Base-by-base conservation (phyloP, 169 alveolate species). In the Cryptosporidium canis region DNA sequence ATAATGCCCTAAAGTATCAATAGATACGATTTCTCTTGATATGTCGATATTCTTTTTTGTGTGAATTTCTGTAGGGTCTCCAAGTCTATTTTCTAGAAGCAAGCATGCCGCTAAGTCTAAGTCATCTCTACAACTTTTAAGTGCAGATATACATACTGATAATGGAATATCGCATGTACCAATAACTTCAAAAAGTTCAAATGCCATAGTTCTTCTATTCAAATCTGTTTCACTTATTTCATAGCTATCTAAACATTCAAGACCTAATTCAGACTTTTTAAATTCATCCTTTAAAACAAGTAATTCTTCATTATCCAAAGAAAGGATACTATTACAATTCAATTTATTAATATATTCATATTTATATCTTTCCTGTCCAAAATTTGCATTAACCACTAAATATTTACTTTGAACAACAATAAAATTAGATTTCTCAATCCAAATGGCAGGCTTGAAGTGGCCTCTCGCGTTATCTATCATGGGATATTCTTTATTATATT, bases 171-270 rank as follows among this genome's bases (percentile, higher is more conserved):
- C 21, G 4, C 87, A 67, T 35, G 84, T 72, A 0, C 92, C 92
- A 90, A 91, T 91, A 58, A 91, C 63, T 51, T 91, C 93, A 6
- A 61, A 68, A 14, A 91, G 84, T 1, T 68, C 83, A 56, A 65
- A 83, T 0, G 93, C 93, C 27, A 90, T 55, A 18, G 83, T 90
- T 14, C 92, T 77, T 37, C 93, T 87, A 84, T 91, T 83, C 63
- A 84, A 68, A n/a, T 71, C 92, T 43, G 63, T 77, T 48, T 91
- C 83, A 41, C 67, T 45, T 6, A 91, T 66, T 58, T 27, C 83
- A 63, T 3, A 71, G 3, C 6, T 67, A 6, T 41, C n/a, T 31
- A n/a, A 16, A 35, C 27, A 29, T 24, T 24, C 29, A 24, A 29
- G 43, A 1, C 29, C 18, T 16, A 16, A 14, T 9, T 3, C 9